A percentile compares a stretch with the other conserved stretches of the same genome.
Conservation (phyloP, 108 stramenopile species). For the Ochromonas danica region DNA sequence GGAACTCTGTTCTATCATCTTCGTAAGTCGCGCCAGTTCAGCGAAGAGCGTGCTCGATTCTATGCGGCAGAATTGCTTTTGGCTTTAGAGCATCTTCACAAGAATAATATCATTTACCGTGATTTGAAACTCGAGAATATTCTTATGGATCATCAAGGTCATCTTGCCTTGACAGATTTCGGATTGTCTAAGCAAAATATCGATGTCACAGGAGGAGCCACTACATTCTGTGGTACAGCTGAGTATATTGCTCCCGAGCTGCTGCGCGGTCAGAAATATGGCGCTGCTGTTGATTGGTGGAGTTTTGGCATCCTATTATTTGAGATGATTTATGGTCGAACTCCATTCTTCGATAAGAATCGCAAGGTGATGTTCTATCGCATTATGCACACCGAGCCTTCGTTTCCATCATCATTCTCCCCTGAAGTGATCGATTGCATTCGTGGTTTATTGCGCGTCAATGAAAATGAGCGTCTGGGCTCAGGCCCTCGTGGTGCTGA, state of each 20-base stretch:
- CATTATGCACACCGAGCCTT: slow-evolving; percentile 43
- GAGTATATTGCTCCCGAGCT: slow-evolving; percentile 57
- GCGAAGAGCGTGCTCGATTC: slow-evolving; percentile 53
- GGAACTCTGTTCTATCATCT: slow-evolving; percentile 55
- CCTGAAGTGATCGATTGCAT: slow-evolving; percentile 32
- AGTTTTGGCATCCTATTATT: slow-evolving; percentile 50
- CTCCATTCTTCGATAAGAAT: slow-evolving; percentile 55
- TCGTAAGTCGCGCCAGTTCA: slow-evolving; percentile 42
- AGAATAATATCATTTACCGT: slow-evolving; percentile 57
- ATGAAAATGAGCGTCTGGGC: slow-evolving; percentile 26
- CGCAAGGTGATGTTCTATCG: slow-evolving; percentile 53
- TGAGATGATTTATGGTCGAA: slow-evolving; percentile 52
- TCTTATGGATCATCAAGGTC: slow-evolving; percentile 60
- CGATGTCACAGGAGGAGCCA: slow-evolving; percentile 35
- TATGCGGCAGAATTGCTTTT: slow-evolving; percentile 61
- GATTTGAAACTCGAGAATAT: slow-evolving; percentile 63
- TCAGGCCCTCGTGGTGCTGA: slow-evolving; percentile 4
- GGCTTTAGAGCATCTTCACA: slow-evolving; percentile 59
- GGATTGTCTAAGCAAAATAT: slow-evolving; percentile 59
- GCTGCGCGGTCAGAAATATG: slow-evolving; percentile 44
- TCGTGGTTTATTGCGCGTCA: slow-evolving; percentile 20
- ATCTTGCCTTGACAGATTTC: slow-evolving; percentile 60
- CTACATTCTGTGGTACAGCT: slow-evolving; percentile 54
- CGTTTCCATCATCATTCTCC: slow-evolving; percentile 43
- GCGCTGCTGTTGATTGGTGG: slow-evolving; percentile 54